Conservation (phyloP, 1,139 yeast genomes). For the Debaryomyces robertsiae region DNA sequence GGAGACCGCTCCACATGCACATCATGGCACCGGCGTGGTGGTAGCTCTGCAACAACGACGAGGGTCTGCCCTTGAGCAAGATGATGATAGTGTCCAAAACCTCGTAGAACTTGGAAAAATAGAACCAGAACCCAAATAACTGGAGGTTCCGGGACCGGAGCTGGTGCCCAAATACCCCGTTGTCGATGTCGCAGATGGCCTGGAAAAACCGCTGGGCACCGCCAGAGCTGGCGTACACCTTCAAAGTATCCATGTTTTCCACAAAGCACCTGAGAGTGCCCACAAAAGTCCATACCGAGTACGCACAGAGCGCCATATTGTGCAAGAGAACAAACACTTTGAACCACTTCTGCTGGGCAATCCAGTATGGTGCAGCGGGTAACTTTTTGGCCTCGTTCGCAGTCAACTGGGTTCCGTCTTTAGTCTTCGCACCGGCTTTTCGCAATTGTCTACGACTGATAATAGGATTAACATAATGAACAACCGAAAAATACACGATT, state of each 20-base stretch:
- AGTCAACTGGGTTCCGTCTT: constrained; percentile 17
- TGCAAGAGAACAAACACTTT: constrained; percentile 61
- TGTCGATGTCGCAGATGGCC: constrained; percentile 60
- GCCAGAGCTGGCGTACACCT: constrained; percentile 11
- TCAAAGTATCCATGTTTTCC: constrained; percentile 35
- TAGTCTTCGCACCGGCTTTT: constrained; percentile 19
- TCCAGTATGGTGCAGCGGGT: constrained; percentile 57
- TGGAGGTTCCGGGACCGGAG: constrained; percentile 49
- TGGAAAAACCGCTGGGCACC: constrained; percentile 46
- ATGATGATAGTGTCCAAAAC: constrained; percentile 71
- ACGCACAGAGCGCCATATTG: constrained; percentile 61
- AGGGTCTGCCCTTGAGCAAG: constrained; percentile 68
- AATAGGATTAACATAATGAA: constrained; percentile 55
- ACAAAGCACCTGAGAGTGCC: constrained; percentile 63
- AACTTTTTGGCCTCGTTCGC: constrained; percentile 35
- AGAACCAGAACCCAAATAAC: constrained; percentile 67
- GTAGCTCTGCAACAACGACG: constrained; percentile 70
- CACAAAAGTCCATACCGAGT: constrained; percentile 71
- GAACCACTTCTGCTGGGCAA: constrained; percentile 52
- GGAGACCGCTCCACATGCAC: constrained; percentile 81
- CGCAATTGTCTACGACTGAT: constrained; percentile 40
- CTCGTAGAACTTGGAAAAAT: constrained; percentile 72
- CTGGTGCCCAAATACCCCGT: constrained; percentile 54
- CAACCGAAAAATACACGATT: constrained; percentile 57
- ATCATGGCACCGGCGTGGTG: constrained; percentile 85